Percentiles rank a stretch among this genome's conserved stretches.
Conservation (phyloP, 2,329 filamentous ascomycete species). For the Ambrosiella xylebori region DNA sequence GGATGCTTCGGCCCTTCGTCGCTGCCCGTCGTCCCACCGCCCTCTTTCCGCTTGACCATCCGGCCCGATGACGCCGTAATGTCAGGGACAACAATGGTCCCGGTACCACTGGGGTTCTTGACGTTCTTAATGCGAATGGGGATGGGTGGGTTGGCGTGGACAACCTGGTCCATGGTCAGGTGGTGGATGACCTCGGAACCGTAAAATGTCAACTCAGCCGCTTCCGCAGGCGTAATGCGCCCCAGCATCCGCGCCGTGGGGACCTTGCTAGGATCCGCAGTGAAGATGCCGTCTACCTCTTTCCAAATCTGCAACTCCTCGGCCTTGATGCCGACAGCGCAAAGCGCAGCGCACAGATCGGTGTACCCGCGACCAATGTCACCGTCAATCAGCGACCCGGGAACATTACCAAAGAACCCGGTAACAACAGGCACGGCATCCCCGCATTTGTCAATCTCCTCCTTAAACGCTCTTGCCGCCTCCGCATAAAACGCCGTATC, state of each 20-base stretch:
- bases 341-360: constrained; percentile 81
- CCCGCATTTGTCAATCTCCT: constrained; percentile 47
- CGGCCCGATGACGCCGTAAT: constrained; percentile 30
- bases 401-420: constrained; percentile 88
- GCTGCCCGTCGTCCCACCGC: constrained; percentile 22
- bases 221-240: constrained; percentile 83
- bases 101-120: constrained; percentile 63
- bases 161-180: constrained; percentile 93
- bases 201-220: constrained; percentile 87
- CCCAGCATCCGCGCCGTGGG: constrained; percentile 81
- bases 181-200: constrained; percentile 96
- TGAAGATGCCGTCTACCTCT: constrained; percentile 92
- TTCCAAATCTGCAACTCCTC: constrained; percentile 96
- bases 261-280: constrained; percentile 69
- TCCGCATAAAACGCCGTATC: constrained; percentile 53
- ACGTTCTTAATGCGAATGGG: constrained; percentile 85
- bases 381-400: constrained; percentile 71
- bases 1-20: constrained; percentile 51
- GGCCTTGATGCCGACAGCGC: constrained; percentile 75
- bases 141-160: constrained; percentile 62
- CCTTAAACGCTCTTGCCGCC: constrained; percentile 41
- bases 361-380: constrained; percentile 93
- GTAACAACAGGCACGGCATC: constrained; percentile 63
- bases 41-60: constrained; percentile 25
- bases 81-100: constrained; percentile 73